Base-by-base conservation (phyloP, 208 protist genomes). In the Angomonas ambiguus region DNA sequence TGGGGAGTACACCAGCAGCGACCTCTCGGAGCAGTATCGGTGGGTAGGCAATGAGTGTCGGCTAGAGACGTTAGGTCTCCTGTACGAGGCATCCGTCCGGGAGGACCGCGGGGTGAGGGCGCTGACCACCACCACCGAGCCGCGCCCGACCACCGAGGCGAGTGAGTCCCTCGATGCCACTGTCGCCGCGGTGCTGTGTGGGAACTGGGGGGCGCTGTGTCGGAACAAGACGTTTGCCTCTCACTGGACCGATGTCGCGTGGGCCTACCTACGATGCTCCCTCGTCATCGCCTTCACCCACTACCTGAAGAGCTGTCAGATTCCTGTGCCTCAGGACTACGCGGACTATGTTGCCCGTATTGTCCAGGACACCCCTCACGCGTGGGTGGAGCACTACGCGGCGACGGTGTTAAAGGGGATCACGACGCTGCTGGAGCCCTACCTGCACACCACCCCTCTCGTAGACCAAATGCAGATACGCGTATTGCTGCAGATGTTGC, bases 381-480 rank as follows among this genome's bases (percentile, higher is more conserved):
- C 72, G 58, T 93, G 87, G 85, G 74, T 75, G 53, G 66, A 67
- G 51, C 34, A 51, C 34, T 88, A 81, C 24, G 66, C 76, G 0
- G 49, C 35, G 55, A 60, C 71, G 65, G 65, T 91, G 63, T 69
- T 83, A 25, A 33, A 66, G 22, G 72, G 78, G 38, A 61, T 91
- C 25, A 67, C 75, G 11, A 24, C 59, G 0, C 77, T 77, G 2
- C 74, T 93, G 55, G 60, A 80, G 71, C 51, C 57, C 16, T 62
- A 45, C 28, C 87, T 77, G 49, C 13, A 55, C 67, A 16, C 18
- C 34, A 27, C 28, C 45, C 11, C 45, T 27, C 53, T 88, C 4
- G 81, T 79, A 34, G 87, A 89, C 51, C 78, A 88, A 65, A 58
- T 93, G 61, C 83, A 91, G 69, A 85, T 93, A 76, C 87, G 87